Conservation (phyloP, 352 stramenopile genomes). For the Thraustochytrium striatum region DNA sequence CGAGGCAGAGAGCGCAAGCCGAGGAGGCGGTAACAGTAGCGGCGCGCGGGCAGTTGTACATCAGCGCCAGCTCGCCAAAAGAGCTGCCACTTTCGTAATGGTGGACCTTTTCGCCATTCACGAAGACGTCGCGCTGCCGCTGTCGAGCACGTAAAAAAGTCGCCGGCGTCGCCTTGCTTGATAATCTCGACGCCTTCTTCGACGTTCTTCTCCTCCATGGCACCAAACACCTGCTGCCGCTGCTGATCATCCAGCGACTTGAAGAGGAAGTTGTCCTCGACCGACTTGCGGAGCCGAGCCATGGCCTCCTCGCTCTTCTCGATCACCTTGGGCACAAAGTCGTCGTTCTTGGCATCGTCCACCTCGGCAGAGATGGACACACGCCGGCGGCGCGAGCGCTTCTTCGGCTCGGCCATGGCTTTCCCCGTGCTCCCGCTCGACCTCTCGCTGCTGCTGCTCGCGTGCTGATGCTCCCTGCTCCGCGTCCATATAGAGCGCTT, state of each 20-base stretch:
- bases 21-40: constrained; percentile 80
- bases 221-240: constrained; percentile 41
- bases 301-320: constrained; percentile 25
- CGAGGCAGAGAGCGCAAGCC: constrained; percentile 83
- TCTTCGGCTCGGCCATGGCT: too few relatives aligned
- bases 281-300: constrained; percentile 7
- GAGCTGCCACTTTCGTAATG: constrained; percentile 51
- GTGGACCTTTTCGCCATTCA: constrained; percentile 55
- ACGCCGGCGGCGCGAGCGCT: not conserved
- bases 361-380: constrained; percentile 30
- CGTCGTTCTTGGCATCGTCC: not conserved
- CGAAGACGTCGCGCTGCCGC: constrained; percentile 63
- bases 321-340: not conserved
- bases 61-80: constrained; percentile 92
- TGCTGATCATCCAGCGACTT: constrained; percentile 17
- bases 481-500: too few relatives aligned
- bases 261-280: constrained; percentile 49
- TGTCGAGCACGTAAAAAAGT: constrained; percentile 75
- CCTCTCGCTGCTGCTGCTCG: too few relatives aligned
- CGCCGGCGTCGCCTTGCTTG: constrained; percentile 62
- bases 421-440: too few relatives aligned
- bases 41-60: constrained; percentile 90
- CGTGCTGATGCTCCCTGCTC: too few relatives aligned
- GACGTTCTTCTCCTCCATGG: constrained; percentile 40
- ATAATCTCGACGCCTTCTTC: constrained; percentile 79